Evolutionary conservation across 768 basidiomycete species (phyloP).

Genomic region (Xanthoconium purpureum): DNA sequence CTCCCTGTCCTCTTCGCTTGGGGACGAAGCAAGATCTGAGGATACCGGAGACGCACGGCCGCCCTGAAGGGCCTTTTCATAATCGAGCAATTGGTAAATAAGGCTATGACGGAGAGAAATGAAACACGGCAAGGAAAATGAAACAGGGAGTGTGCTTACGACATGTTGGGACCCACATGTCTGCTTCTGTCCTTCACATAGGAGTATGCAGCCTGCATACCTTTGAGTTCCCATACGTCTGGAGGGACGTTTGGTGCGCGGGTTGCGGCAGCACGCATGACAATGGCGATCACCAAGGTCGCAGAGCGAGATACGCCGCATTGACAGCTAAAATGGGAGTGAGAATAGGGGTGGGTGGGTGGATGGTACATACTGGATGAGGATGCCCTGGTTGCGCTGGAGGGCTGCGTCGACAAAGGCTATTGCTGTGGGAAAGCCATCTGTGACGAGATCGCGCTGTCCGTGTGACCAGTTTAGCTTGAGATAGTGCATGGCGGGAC

Average conservation of each 20-base stretch:
- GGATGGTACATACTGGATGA: constrained; percentile 70
- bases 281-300: constrained; percentile 84
- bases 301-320: constrained; percentile 92
- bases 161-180: constrained; percentile 92
- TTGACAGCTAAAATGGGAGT: constrained; percentile 64
- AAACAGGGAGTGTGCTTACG: constrained; percentile 53
- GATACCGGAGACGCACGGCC: constrained; percentile 46
- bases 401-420: constrained; percentile 76
- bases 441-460: constrained; percentile 79
- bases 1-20: constrained; percentile 71
- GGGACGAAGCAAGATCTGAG: constrained; percentile 53
- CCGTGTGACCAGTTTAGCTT: constrained; percentile 93
- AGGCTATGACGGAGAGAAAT: constrained; percentile 48
- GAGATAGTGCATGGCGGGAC: constrained; percentile 82
- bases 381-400: constrained; percentile 71
- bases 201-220: constrained; percentile 87
- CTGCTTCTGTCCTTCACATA: constrained; percentile 89
- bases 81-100: constrained; percentile 91
- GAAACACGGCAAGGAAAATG: constrained; percentile 23
- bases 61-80: constrained; percentile 69
- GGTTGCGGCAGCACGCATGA: constrained; percentile 87
- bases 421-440: constrained; percentile 80
- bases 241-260: constrained; percentile 63
- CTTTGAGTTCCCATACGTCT: constrained; percentile 74
- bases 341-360: constrained; percentile 10